A percentile compares a stretch with the other conserved stretches of the same genome.
These are phyloP conservation scores for Argentina anserina DNA, from an alignment of 306 rosid genomes.

Conservation along the genomic window DNA sequence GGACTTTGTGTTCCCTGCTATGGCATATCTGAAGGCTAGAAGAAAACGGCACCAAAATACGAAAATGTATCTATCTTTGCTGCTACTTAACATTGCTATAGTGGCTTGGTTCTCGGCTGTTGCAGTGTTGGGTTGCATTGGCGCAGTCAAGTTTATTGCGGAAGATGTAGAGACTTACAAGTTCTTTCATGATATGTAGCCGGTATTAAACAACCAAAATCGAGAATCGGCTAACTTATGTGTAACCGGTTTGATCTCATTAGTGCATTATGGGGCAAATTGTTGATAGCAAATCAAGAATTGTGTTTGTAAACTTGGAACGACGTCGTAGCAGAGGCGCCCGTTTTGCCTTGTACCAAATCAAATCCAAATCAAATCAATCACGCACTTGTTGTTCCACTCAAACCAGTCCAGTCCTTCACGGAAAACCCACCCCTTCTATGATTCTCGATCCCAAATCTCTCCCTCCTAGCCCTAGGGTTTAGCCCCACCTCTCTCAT, in stretches of 20 bases:
- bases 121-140: constrained; percentile 68
- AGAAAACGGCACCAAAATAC: constrained; percentile 33
- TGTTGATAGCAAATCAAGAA: no score
- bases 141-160: constrained; percentile 58
- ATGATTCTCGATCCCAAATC: not conserved
- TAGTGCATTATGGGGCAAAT: no score
- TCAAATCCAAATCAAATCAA: no score
- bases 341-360: not conserved
- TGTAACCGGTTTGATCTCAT: no score
- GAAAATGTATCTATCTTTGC: constrained; percentile 32
- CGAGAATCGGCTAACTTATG: no score
- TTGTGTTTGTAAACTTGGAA: no score
- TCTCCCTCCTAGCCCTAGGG: not conserved
- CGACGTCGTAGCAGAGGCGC: not conserved
- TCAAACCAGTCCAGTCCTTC: not conserved
- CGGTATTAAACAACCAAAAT: no score
- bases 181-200: constrained; percentile 69
- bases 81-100: constrained; percentile 48
- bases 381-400: not conserved
- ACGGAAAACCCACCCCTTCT: not conserved
- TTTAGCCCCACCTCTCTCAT: not conserved
- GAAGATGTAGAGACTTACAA: constrained; percentile 54
- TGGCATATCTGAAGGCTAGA: constrained; percentile 64
- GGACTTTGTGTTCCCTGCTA: constrained; percentile 68
- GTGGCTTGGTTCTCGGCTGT: constrained; percentile 63